Percentiles rank a stretch among this genome's conserved stretches.
These are phyloP conservation scores for Manihot esculenta DNA, from an alignment of 441 rosid species.

Conservation along the genomic window DNA sequence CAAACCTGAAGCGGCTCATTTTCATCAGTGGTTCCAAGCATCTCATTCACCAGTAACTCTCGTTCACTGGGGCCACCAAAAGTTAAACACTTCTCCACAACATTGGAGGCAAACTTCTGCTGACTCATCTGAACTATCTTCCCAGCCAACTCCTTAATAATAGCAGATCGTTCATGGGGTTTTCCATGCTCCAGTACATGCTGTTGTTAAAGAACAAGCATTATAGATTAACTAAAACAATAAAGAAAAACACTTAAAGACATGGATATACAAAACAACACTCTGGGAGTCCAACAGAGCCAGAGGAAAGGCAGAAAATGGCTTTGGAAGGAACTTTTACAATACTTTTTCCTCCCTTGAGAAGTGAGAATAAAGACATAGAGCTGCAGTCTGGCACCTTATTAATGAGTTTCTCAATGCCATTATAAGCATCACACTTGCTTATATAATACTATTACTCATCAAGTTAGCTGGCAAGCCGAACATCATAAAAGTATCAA, in stretches of 20 bases:
- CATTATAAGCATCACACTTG: too few relatives aligned
- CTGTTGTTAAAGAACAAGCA: conserved; percentile 28
- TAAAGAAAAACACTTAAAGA: background rate
- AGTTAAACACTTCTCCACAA: conserved; percentile 66
- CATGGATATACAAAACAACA: background rate
- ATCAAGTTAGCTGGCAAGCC: too few relatives aligned
- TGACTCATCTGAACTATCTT: conserved; percentile 83
- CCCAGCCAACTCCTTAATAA: conserved; percentile 58
- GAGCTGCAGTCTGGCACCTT: background rate
- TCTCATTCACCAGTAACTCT: conserved; percentile 66
- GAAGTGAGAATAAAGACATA: too few relatives aligned
- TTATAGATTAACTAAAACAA: background rate
- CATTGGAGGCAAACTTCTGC: conserved; percentile 81
- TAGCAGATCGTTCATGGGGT: conserved; percentile 59
- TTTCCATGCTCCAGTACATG: conserved; percentile 81
- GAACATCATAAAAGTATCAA: background rate
- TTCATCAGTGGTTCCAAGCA: conserved; percentile 77
- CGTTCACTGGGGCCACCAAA: conserved; percentile 59
- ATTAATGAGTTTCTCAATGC: background rate
- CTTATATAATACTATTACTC: too few relatives aligned
- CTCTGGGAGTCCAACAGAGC: background rate
- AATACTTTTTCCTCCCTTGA: too few relatives aligned
- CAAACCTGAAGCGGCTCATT: conserved; percentile 81
- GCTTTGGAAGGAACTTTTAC: background rate
- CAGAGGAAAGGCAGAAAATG: background rate